Conservation (phyloP, 495 filamentous ascomycete species). For the Daldinia grandis region DNA sequence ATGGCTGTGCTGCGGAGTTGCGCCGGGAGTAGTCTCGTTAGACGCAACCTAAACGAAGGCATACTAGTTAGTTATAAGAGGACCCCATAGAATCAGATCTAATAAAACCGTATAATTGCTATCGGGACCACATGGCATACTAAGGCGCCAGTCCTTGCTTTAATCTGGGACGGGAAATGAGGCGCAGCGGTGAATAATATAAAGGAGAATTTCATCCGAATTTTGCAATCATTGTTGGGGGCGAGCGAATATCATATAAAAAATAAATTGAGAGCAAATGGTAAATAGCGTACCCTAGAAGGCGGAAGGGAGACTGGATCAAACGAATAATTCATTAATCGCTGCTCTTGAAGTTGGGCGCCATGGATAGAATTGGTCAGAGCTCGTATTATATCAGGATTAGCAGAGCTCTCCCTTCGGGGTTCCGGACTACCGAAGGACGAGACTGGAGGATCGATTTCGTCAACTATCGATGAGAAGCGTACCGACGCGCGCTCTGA, state of each 20-base stretch:
- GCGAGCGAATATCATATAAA: conserved; percentile 7
- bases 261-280: conserved; percentile 15
- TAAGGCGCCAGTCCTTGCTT: background rate
- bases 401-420: conserved; percentile 55
- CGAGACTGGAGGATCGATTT: conserved; percentile 68
- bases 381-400: conserved; percentile 72
- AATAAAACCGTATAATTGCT: background rate
- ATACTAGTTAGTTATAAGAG: conserved; percentile 32
- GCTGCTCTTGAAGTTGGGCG: conserved; percentile 77
- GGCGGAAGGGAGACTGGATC: conserved; percentile 87
- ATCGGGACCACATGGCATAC: background rate
- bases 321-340: conserved; percentile 86
- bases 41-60: conserved; percentile 50
- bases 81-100: background rate
- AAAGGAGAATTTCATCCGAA: conserved; percentile 2
- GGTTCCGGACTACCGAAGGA: conserved; percentile 40
- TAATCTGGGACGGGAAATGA: background rate
- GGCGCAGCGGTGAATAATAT: conserved; percentile 1
- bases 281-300: conserved; percentile 72
- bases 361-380: conserved; percentile 76
- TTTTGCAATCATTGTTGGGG: background rate
- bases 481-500: conserved; percentile 65
- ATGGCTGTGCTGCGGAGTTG: conserved; percentile 47
- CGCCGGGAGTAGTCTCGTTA: conserved; percentile 51
- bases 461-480: conserved; percentile 77